Evolutionary conservation across 2,329 filamentous ascomycete genomes (phyloP), one percentile per base, ranked within the genome.

Genomic region (Chlorencoelia australis): DNA sequence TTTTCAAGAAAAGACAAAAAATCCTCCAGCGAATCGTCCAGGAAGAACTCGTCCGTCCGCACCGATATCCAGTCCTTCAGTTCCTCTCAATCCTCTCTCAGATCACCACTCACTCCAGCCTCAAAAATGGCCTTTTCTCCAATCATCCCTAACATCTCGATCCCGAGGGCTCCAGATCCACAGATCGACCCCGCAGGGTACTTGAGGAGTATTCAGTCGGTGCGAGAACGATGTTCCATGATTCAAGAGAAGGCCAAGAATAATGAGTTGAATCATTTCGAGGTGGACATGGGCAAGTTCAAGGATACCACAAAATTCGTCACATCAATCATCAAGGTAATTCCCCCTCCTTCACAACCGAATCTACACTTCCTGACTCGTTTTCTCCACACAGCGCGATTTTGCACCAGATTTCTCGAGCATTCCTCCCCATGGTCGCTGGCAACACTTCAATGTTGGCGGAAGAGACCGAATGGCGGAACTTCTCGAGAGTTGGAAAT

Each of bases 161-260:
- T 96, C 31, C 84, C 89, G 33, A 80, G 77, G 53, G 78, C 87
- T 11, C 88, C 89, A 18, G 88, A 96, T 61, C 88, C 89, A 52
- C 72, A 80, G 44, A 69, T 89, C 49, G 86, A 96, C 58, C 88
- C 89, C 14, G 85, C 82, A 16, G 88, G 79, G 43, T 96, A 96
- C 61, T 73, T 98, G 53, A 78, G 84, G 56, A 95, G 87, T 63
- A 75, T 96, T 53, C 78, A 85, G 53, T 78, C 91, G 18, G 86
- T 98, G 17, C 73, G 91, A 44, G 86, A 95, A 53, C 75, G 49
- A 69, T 81, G 51, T 61, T 62, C 57, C 31, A 53, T 79, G 43
- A 67, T 84, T 30, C 60, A 80, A 45, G 66, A 75, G 41, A 78
- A 75, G 60, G 79, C 79, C n/a, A 75, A 75, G 56, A 66, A 63